Conservation (phyloP, 75 land plant genomes). For the Sequoia sempervirens region DNA sequence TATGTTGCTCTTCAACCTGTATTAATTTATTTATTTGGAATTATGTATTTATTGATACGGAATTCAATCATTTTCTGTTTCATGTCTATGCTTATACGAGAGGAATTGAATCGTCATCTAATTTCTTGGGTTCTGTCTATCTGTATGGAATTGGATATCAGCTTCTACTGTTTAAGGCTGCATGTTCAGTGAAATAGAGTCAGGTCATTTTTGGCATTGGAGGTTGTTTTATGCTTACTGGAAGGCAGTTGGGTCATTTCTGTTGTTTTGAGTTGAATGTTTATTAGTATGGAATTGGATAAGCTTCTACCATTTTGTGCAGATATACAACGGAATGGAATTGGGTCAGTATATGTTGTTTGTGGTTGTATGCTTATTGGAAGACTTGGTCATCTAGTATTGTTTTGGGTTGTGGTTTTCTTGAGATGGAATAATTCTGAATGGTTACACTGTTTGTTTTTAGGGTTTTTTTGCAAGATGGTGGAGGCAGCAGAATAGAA, state of each 20-base stretch:
- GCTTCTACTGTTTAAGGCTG: not conserved
- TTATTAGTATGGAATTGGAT: not conserved
- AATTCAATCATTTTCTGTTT: not conserved
- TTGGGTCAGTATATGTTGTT: not conserved
- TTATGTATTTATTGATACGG: not conserved
- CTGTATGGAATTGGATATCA: not conserved
- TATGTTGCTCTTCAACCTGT: not conserved
- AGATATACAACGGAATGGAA: not conserved
- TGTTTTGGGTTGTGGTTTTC: not conserved
- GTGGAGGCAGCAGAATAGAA: conserved; percentile 86
- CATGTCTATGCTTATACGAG: not conserved
- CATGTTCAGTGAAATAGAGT: no score
- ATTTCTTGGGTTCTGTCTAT: not conserved
- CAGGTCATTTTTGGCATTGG: not conserved
- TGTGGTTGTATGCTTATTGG: not conserved
- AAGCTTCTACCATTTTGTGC: not conserved
- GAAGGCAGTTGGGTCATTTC: not conserved
- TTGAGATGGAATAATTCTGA: conserved; percentile 5
- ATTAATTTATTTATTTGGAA: not conserved
- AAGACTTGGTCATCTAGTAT: not conserved
- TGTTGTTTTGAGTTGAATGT: not conserved
- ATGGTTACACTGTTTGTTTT: not conserved
- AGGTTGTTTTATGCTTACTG: not conserved
- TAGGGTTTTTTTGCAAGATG: conserved; percentile 98
- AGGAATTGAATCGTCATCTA: not conserved